Evolutionary conservation across 495 filamentous ascomycete genomes (phyloP).

Genomic region (Tuber microsphaerosporum): DNA sequence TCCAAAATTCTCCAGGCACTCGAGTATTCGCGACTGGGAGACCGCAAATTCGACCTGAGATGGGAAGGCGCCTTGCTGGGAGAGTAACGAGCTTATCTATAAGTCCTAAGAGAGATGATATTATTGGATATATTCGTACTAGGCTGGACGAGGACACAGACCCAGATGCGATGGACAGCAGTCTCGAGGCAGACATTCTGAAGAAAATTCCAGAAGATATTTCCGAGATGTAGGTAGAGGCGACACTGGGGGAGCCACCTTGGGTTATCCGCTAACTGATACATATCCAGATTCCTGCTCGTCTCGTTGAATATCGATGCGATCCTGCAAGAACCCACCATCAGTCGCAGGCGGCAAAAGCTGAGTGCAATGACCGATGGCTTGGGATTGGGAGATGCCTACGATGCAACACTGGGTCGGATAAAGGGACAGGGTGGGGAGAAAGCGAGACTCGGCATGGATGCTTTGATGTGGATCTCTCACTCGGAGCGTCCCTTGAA

Average conservation of each 20-base stretch:
- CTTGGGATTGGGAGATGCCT: not conserved
- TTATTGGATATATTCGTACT: not conserved
- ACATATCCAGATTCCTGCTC: not conserved
- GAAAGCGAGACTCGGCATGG: not conserved
- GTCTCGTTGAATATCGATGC: not conserved
- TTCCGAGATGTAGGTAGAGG: not conserved
- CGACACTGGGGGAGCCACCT: not conserved
- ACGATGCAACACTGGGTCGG: not conserved
- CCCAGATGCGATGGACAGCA: not conserved
- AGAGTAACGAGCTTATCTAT: not conserved
- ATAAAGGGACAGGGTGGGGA: not conserved
- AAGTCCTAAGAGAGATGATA: not conserved
- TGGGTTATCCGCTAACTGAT: not conserved
- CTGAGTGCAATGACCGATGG: not conserved
- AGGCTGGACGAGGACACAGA: not conserved
- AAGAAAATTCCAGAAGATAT: not conserved
- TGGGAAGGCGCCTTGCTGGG: not conserved
- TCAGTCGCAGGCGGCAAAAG: not conserved
- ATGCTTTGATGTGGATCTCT: not conserved
- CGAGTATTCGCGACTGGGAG: not conserved
- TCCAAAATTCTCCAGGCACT: not conserved
- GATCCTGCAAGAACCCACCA: not conserved
- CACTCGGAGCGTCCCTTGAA: not conserved
- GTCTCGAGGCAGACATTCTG: not conserved
- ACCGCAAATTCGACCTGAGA: not conserved